Evolutionary conservation across 306 rosid genomes (phyloP), one percentile per base, ranked within the genome.

Genomic region (Quercus berberidifolia): DNA sequence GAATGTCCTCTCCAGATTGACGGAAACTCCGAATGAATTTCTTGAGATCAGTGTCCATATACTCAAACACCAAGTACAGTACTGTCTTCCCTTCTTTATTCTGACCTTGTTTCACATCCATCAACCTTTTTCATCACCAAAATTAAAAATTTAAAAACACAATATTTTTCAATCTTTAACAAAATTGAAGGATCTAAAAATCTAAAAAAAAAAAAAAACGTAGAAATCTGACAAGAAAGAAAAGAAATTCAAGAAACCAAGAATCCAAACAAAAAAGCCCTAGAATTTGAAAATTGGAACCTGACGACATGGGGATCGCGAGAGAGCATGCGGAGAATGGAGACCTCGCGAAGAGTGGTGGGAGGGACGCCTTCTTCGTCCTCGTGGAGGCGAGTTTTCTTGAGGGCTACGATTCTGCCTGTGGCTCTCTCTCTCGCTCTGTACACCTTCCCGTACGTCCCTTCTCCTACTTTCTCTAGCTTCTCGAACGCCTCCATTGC

Each of bases 321-420:
- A 14, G 97, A 95, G 77, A 95, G 99, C 98, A 95, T 95, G n/a
- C 98, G 86, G 33, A 95, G 35, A 76, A 95, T 95, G 64, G 98
- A 95, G 80, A 95, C 92, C 85, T 95, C 98, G 2, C 98, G 97
- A 74, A 95, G 99, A 79, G 99, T 92, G 76, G 98, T 95, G 58
- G 98, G 97, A 80, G 98, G 98, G 81, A 92, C 98, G 71, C 99
- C 98, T 89, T 95, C 98, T 31, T 94, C 95, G 59, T 94, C 99
- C 75, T 94, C 97, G 56, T 90, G 97, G 78, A 94, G 97, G n/a
- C 97, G 97, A 65, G 97, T 94, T 76, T 94, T 94, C 89, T 94
- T 94, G 25, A 94, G 91, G 13, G 97, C 99, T 1, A 94, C 97
- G 83, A 94, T 94, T 84, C 90, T 92, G 6, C 97, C 97, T 0